Conservation (phyloP, 169 alveolate genomes). For the Hepatocystis sp. region DNA sequence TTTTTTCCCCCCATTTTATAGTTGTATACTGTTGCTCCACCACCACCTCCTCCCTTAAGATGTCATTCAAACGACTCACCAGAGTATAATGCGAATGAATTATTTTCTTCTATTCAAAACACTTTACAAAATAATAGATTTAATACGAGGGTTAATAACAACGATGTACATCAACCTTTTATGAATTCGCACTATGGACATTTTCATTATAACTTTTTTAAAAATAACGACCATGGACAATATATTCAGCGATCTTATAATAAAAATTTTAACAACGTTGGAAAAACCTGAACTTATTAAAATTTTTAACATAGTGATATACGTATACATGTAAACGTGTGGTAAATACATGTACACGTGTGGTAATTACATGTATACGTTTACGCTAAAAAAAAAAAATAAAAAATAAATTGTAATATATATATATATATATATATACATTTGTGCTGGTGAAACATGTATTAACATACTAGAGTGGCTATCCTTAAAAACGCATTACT, state of each 20-base stretch:
- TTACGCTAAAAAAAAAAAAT: too few relatives aligned
- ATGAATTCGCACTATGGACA: constrained; percentile 53
- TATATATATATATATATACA: constrained; percentile 13
- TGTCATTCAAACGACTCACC: constrained; percentile 70
- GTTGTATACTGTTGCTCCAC: constrained; percentile 63
- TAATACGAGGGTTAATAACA: constrained; percentile 34
- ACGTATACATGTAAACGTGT: too few relatives aligned
- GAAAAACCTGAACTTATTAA: constrained; percentile 27
- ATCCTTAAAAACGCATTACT: too few relatives aligned
- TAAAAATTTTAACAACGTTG: constrained; percentile 58
- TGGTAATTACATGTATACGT: constrained; percentile 5
- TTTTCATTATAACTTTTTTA: constrained; percentile 52
- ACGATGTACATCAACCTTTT: constrained; percentile 59
- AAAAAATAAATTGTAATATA: background rate
- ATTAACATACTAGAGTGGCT: too few relatives aligned
- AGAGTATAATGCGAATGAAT: constrained; percentile 24
- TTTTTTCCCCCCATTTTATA: constrained; percentile 4
- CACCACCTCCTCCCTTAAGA: constrained; percentile 74
- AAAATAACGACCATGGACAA: constrained; percentile 59
- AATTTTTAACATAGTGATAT: background rate
- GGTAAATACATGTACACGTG: background rate
- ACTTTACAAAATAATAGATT: constrained; percentile 46
- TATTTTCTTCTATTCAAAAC: constrained; percentile 43
- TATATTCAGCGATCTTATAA: constrained; percentile 61
- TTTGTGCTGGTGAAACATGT: background rate